These are phyloP conservation scores for Ogataea dorogensis DNA, from an alignment of 805 yeast genomes.

Conservation along the genomic window DNA sequence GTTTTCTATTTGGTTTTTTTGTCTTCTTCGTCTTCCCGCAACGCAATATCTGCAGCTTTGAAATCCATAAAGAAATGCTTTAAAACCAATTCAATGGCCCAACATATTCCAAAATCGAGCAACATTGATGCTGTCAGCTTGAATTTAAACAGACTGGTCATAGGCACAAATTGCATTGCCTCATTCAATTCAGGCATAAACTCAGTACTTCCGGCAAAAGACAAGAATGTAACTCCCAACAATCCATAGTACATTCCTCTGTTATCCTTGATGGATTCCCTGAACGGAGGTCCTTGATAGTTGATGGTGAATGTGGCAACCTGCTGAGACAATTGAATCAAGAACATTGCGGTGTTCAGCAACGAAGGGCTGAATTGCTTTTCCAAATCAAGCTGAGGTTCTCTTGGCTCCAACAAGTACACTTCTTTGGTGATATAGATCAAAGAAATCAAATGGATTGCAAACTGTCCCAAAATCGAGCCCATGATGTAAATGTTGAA, in stretches of 20 bases:
- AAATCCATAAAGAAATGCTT: constrained; percentile 87
- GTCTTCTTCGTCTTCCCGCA: constrained; percentile 27
- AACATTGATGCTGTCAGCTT: constrained; percentile 73
- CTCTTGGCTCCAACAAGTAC: constrained; percentile 88
- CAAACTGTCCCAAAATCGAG: constrained; percentile 93
- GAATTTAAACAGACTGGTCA: constrained; percentile 69
- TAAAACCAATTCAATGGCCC: constrained; percentile 75
- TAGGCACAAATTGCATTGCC: constrained; percentile 87
- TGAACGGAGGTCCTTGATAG: constrained; percentile 95
- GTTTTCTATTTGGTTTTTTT: constrained; percentile 13
- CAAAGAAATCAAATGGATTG: constrained; percentile 81
- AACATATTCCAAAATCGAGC: constrained; percentile 73
- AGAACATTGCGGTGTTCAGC: constrained; percentile 92
- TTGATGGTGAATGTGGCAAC: constrained; percentile 97
- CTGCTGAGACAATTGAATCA: constrained; percentile 92
- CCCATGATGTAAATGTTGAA: constrained; percentile 97
- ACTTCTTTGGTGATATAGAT: constrained; percentile 81
- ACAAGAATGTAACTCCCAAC: constrained; percentile 84
- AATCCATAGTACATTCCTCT: constrained; percentile 97
- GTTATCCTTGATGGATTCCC: constrained; percentile 85
- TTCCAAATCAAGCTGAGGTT: constrained; percentile 84
- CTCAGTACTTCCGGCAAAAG: constrained; percentile 90
- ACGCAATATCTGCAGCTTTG: constrained; percentile 88
- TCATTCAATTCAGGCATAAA: constrained; percentile 92
- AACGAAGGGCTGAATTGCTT: constrained; percentile 85